Evolutionary conservation across 2,329 filamentous ascomycete genomes (phyloP), one percentile per base, ranked within the genome.

Genomic region (Neoascochyta sp.): DNA sequence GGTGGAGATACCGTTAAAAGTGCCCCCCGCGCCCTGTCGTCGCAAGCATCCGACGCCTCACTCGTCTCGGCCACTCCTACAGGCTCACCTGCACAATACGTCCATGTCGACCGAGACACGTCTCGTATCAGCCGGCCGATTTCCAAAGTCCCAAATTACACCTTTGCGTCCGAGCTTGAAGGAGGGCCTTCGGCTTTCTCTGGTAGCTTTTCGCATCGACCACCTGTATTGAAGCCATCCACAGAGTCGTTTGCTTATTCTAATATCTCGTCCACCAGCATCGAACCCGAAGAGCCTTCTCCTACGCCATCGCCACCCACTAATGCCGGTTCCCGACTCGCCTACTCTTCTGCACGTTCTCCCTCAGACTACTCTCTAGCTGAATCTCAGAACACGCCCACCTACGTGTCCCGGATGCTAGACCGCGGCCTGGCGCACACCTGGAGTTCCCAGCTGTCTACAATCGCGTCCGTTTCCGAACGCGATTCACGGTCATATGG

Each of bases 361-460:
- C 50, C 61, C 22, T 61, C 63, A 25, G 44, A 52, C 29, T 63
- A 46, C 41, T 57, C 52, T 45, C 52, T 54, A 47, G 57, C 56
- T 27, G 50, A 55, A 36, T 55, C 57, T 31, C 55, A 57, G 28
- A 46, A 54, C 19, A 33, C 56, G 29, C 53, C 56, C 13, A 55
- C 45, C 27, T 55, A 60, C 24, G 44, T 57, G 27, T 54, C 58
- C 45, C 63, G 61, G 54, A 65, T 65, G 63, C 56, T 54, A 43
- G 52, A 57, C 37, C 57, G 49, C 29, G 43, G 50, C 10, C 47
- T 58, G 32, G 53, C 56, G 37, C 60, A 63, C 38, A 56, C 60
- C 25, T 64, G 60, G 60, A 64, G 60, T 44, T 61, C 61, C 12
- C 57, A 62, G 45, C 52, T 64, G 24, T 64, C 61, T 29, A 64